Conservation (phyloP, 805 yeast species). For the Candida pini region DNA sequence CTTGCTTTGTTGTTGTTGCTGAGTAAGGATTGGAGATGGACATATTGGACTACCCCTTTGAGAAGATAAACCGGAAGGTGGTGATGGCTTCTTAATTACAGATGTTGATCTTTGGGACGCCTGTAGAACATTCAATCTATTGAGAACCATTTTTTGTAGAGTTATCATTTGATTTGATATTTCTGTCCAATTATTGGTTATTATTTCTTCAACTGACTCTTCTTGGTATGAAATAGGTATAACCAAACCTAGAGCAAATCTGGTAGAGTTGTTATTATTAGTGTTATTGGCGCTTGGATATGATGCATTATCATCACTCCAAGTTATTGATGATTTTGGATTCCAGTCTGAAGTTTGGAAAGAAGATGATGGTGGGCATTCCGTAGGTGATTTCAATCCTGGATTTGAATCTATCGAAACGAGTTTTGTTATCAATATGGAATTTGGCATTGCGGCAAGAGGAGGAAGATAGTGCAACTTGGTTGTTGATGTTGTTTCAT, state of each 20-base stretch:
- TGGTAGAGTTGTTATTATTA: slow-evolving; percentile 13
- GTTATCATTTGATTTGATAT: slow-evolving; percentile 34
- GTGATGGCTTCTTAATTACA: slow-evolving; percentile 4
- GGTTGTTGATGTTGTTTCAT: slow-evolving; percentile 37
- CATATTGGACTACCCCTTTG: not conserved
- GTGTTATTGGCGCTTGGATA: slow-evolving; percentile 22
- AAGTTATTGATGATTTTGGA: slow-evolving; percentile 38
- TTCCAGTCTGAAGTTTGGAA: slow-evolving; percentile 37
- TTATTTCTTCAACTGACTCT: slow-evolving; percentile 30
- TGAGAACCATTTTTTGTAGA: slow-evolving; percentile 34
- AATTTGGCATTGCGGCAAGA: slow-evolving; percentile 31
- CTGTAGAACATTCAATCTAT: slow-evolving; percentile 28
- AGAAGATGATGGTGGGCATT: too few species aligned
- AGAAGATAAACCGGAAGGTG: too few species aligned
- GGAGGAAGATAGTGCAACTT: slow-evolving; percentile 45
- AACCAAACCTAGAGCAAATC: slow-evolving; percentile 45
- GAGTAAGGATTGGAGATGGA: not conserved
- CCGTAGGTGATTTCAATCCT: slow-evolving; percentile 6
- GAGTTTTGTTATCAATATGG: slow-evolving; percentile 41
- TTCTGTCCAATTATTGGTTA: slow-evolving; percentile 46
- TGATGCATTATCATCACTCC: too few species aligned
- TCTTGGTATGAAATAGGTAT: slow-evolving; percentile 35
- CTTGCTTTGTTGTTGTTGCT: slow-evolving; percentile 15
- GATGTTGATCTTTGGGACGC: slow-evolving; percentile 5
- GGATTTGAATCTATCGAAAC: slow-evolving; percentile 30